Percentiles rank a stretch among this genome's conserved stretches.
Conservation (phyloP, 1,284 basidiomycete genomes). For the Heliocybe sulcata region DNA sequence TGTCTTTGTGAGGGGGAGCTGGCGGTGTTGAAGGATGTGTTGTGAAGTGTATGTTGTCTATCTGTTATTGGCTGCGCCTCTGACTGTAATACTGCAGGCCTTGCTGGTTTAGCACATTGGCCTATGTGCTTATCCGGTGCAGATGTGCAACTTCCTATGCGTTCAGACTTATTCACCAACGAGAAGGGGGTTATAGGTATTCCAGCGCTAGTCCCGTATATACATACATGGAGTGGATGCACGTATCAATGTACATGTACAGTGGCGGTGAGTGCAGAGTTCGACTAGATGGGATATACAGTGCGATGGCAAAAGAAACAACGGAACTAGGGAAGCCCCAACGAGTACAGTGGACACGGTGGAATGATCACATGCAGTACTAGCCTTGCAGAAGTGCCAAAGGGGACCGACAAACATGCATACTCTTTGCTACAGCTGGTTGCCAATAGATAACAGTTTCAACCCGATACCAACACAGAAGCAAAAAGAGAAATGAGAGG, state of each 20-base stretch:
- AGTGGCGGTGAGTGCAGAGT: neutral
- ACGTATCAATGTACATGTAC: neutral
- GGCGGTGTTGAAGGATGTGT: constrained; percentile 49
- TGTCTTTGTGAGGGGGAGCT: constrained; percentile 78
- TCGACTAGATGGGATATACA: neutral
- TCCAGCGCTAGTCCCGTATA: neutral
- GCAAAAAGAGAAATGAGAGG: neutral
- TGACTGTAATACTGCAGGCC: too few species aligned
- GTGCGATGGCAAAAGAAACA: neutral
- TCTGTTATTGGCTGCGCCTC: too few species aligned
- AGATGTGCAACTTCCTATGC: too few species aligned
- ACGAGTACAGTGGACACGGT: neutral
- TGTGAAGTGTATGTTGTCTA: constrained; percentile 18
- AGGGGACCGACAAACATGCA: neutral
- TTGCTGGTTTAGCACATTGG: too few species aligned
- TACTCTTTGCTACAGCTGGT: constrained; percentile 1
- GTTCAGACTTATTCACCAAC: neutral
- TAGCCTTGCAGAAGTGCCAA: neutral
- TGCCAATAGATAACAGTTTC: neutral
- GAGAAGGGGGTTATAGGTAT: neutral
- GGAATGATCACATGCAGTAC: neutral
- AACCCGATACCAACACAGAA: neutral
- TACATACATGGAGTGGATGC: neutral
- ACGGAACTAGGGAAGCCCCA: neutral
- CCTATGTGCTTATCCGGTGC: too few species aligned